These are phyloP conservation scores for Ustilago sp. DNA, from an alignment of 1,284 basidiomycete species.

Conservation along the genomic window DNA sequence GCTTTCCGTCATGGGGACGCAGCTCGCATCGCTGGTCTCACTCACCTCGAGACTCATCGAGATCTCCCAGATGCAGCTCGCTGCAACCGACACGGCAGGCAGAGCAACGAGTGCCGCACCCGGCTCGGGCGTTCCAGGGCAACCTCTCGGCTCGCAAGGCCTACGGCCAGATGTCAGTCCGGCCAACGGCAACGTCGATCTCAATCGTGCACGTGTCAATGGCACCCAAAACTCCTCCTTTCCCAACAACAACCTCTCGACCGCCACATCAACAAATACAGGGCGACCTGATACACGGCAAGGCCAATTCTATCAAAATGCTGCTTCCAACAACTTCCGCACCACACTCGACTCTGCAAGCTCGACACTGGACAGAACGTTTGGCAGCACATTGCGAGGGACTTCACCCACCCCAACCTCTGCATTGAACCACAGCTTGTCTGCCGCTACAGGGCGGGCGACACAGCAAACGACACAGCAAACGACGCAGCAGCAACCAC, in stretches of 20 bases:
- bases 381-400: conserved; percentile 40
- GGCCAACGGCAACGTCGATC: conserved; percentile 25
- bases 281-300: conserved; percentile 32
- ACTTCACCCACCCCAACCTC: conserved; percentile 29
- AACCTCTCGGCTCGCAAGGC: conserved; percentile 6
- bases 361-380: conserved; percentile 44
- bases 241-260: conserved; percentile 13
- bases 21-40: conserved; percentile 47
- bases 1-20: conserved; percentile 45
- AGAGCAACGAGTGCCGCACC: conserved; percentile 15
- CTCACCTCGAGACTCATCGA: conserved; percentile 49
- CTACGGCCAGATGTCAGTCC: conserved; percentile 29
- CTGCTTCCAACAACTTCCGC: conserved; percentile 27
- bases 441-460: conserved; percentile 24
- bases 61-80: conserved; percentile 35
- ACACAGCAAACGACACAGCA: conserved; percentile 26
- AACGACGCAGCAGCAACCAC: conserved; percentile 19
- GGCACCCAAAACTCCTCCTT: conserved; percentile 28
- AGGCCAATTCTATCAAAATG: conserved; percentile 29
- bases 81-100: conserved; percentile 15
- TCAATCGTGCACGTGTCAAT: conserved; percentile 36
- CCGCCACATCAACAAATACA: conserved; percentile 11
- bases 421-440: conserved; percentile 28
- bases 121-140: not conserved
- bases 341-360: conserved; percentile 20